These are phyloP conservation scores for Rhodosporidiobolus odoratus DNA, from an alignment of 768 basidiomycete species.

Conservation along the genomic window DNA sequence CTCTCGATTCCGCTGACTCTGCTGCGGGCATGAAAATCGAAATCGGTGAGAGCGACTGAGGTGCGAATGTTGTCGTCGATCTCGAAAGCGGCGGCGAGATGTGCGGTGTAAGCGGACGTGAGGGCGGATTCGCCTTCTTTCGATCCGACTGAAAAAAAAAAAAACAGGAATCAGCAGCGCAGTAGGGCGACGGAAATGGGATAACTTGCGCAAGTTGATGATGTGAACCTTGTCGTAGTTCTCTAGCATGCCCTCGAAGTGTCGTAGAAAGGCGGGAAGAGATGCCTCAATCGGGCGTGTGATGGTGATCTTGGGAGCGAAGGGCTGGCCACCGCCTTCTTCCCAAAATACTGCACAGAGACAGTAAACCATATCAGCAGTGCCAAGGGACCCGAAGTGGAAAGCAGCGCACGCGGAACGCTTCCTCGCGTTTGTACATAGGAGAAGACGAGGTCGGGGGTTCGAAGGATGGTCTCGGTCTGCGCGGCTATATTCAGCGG, in stretches of 20 bases:
- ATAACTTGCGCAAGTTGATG: constrained; percentile 61
- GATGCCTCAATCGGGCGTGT: constrained; percentile 84
- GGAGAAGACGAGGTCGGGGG: constrained; percentile 79
- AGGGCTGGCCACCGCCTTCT: constrained; percentile 90
- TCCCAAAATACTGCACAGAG: constrained; percentile 86
- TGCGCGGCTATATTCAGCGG: neutral
- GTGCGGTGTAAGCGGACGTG: constrained; percentile 73
- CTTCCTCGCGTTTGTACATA: constrained; percentile 92
- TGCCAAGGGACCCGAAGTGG: neutral
- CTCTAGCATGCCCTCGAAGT: constrained; percentile 77
- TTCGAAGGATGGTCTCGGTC: constrained; percentile 69
- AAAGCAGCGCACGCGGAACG: constrained; percentile 69
- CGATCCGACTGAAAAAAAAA: constrained; percentile 55
- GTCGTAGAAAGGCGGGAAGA: constrained; percentile 93
- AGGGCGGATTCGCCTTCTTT: constrained; percentile 88
- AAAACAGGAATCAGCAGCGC: neutral
- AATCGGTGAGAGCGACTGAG: constrained; percentile 60
- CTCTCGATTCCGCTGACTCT: constrained; percentile 78
- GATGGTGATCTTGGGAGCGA: constrained; percentile 81
- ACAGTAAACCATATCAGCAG: neutral
- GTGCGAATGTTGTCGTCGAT: constrained; percentile 32
- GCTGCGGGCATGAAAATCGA: constrained; percentile 87
- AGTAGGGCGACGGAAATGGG: neutral
- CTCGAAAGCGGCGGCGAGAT: constrained; percentile 51
- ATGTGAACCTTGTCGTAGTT: constrained; percentile 80